A percentile compares a stretch with the other conserved stretches of the same genome.
phyloP scores from a whole-genome alignment of 2,329 filamentous ascomycete genomes.

The Fonsecaea erecta region DNA sequence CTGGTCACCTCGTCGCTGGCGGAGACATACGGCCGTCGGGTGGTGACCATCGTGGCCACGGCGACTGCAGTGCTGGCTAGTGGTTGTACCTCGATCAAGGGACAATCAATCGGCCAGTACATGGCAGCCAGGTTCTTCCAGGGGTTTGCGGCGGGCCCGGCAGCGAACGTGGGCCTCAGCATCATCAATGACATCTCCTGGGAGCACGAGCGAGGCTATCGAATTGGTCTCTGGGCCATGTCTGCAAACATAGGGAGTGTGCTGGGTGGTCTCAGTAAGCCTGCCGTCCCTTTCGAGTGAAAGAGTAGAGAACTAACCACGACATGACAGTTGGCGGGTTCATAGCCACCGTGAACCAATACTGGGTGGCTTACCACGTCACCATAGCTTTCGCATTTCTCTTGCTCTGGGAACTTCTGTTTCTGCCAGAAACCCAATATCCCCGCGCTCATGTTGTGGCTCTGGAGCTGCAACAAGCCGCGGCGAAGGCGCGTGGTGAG shows the following conservation, averaged over 20 bases:
- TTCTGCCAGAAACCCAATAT: slow-evolving; percentile 23
- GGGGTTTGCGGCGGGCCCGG: slow-evolving; percentile 19
- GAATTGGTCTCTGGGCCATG: slow-evolving; percentile 21
- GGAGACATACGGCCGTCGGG: slow-evolving; percentile 42
- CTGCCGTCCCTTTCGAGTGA: not conserved
- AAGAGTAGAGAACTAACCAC: not conserved
- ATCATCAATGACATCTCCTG: slow-evolving; percentile 27
- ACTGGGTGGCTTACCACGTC: slow-evolving; percentile 22
- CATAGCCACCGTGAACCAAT: slow-evolving; percentile 13
- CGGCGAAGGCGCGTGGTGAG: not conserved
- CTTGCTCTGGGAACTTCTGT: slow-evolving; percentile 7
- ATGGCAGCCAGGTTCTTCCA: slow-evolving; percentile 28
- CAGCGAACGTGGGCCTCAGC: slow-evolving; percentile 19
- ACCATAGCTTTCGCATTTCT: slow-evolving; percentile 19
- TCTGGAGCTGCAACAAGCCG: slow-evolving; percentile 6
- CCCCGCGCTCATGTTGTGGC: slow-evolving; percentile 10
- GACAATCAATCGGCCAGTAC: slow-evolving; percentile 8
- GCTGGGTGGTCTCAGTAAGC: slow-evolving; percentile 12
- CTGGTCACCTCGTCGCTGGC: slow-evolving; percentile 43
- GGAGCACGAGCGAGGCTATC: slow-evolving; percentile 22
- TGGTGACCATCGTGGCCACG: slow-evolving; percentile 33
- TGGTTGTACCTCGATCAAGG: slow-evolving; percentile 19
- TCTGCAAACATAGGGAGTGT: slow-evolving; percentile 15
- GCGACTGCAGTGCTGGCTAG: slow-evolving; percentile 11
- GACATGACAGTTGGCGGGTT: slow-evolving; percentile 15